A percentile compares a stretch with the other conserved stretches of the same genome.
These are phyloP conservation scores for Thyridium curvatum DNA, from an alignment of 2,329 filamentous ascomycete genomes.

Conservation along the genomic window DNA sequence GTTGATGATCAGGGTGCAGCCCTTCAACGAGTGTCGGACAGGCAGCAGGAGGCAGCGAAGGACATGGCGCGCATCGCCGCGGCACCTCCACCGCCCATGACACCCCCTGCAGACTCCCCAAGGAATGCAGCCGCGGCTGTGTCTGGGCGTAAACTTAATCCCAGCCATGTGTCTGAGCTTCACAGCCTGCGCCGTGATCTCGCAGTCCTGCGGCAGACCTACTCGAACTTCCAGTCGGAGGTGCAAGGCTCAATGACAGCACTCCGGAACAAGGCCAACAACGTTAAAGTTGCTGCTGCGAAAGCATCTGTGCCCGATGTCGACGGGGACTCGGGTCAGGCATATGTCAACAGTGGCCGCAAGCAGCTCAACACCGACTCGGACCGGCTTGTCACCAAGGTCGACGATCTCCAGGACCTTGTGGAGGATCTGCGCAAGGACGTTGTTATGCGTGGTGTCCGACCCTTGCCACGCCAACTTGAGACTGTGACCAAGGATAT, in stretches of 20 bases:
- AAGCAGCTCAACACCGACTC: constrained; percentile 83
- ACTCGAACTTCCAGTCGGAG: constrained; percentile 83
- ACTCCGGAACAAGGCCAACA: constrained; percentile 73
- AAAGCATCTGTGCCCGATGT: constrained; percentile 66
- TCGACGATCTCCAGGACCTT: constrained; percentile 94
- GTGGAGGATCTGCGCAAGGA: constrained; percentile 97
- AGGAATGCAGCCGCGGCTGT: constrained; percentile 25
- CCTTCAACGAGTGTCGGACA: constrained; percentile 81
- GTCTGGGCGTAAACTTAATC: constrained; percentile 37
- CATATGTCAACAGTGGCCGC: constrained; percentile 80
- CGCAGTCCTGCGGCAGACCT: constrained; percentile 87
- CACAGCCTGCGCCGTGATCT: constrained; percentile 81
- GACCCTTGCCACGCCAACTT: constrained; percentile 83
- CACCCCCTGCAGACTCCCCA: constrained; percentile 41
- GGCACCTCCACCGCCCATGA: constrained; percentile 32
- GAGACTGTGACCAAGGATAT: constrained; percentile 89
- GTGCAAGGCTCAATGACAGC: constrained; percentile 81
- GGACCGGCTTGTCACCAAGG: constrained; percentile 81
- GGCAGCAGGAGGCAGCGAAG: constrained; percentile 82
- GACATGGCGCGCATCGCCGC: constrained; percentile 65
- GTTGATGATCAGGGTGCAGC: constrained; percentile 77
- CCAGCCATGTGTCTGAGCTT: constrained; percentile 67
- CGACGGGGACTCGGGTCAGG: constrained; percentile 72
- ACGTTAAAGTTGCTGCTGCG: constrained; percentile 69
- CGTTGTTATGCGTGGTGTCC: constrained; percentile 86